Evolutionary conservation across 129 eudicot species (phyloP).

Genomic region (Centella asiatica): DNA sequence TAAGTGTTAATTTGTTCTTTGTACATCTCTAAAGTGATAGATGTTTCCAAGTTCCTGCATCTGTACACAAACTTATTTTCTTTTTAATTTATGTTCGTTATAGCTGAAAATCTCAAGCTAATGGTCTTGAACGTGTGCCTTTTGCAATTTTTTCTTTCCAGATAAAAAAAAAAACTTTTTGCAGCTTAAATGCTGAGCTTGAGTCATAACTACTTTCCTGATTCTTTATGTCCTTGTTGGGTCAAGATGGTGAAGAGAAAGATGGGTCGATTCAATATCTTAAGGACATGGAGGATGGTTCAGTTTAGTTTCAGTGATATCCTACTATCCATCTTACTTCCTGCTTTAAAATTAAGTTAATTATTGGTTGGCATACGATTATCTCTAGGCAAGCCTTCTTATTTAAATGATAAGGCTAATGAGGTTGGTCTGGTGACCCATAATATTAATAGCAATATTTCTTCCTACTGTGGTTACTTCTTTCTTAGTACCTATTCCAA

Average conservation of each 20-base stretch:
- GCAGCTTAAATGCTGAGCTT: background rate
- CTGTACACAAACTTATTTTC: background rate
- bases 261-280: background rate
- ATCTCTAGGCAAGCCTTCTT: too few relatives aligned
- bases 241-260: background rate
- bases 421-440: too few relatives aligned
- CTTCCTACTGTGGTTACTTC: too few relatives aligned
- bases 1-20: conserved; percentile 28
- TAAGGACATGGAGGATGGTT: background rate
- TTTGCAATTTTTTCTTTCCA: background rate
- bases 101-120: background rate
- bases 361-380: too few relatives aligned
- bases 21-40: too few relatives aligned
- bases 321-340: too few relatives aligned
- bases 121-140: background rate
- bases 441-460: too few relatives aligned
- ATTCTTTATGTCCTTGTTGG: background rate
- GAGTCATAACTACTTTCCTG: background rate
- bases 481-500: too few relatives aligned
- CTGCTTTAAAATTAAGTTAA: too few relatives aligned
- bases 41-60: too few relatives aligned
- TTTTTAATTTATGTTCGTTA: background rate
- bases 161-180: background rate
- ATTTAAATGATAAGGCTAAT: too few relatives aligned
- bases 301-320: background rate